Percentiles rank a stretch among this genome's conserved stretches.
Evolutionary conservation across 805 yeast genomes (phyloP).

Genomic region (Candida montana): DNA sequence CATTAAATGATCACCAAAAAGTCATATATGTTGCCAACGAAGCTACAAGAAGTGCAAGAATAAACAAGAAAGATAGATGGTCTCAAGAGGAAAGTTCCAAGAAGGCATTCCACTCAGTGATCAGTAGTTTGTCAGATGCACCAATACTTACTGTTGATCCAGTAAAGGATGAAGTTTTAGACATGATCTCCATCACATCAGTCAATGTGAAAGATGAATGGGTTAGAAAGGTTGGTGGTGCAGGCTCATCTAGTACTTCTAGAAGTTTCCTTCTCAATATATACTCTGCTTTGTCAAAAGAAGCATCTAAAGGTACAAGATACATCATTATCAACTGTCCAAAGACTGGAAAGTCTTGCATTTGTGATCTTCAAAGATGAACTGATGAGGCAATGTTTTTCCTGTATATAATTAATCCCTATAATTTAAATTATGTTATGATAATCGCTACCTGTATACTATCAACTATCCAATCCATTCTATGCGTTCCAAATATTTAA

Average conservation of each 20-base stretch:
- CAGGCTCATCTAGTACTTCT: conserved; percentile 71
- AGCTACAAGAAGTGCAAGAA: conserved; percentile 73
- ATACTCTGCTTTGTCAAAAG: conserved; percentile 67
- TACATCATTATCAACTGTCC: conserved; percentile 77
- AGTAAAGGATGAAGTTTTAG: conserved; percentile 73
- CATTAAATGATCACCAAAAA: conserved; percentile 40
- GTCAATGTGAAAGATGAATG: conserved; percentile 72
- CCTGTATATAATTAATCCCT: no score
- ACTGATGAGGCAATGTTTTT: no score
- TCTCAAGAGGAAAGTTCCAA: conserved; percentile 68
- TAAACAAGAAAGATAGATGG: conserved; percentile 74
- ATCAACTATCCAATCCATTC: no score
- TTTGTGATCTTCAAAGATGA: conserved; percentile 57
- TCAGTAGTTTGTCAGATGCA: conserved; percentile 53
- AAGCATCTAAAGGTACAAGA: conserved; percentile 61
- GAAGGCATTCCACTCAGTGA: conserved; percentile 48
- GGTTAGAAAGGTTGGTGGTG: conserved; percentile 75
- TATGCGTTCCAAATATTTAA: no score
- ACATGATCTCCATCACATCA: conserved; percentile 74
- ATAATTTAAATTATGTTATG: no score
- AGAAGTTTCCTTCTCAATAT: conserved; percentile 74
- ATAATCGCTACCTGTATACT: no score
- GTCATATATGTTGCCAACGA: conserved; percentile 70
- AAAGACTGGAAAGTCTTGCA: conserved; percentile 66
- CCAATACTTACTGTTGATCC: conserved; percentile 78